These are phyloP conservation scores for Arxiozyma telluris DNA, from an alignment of 1,139 yeast genomes.

Conservation along the genomic window DNA sequence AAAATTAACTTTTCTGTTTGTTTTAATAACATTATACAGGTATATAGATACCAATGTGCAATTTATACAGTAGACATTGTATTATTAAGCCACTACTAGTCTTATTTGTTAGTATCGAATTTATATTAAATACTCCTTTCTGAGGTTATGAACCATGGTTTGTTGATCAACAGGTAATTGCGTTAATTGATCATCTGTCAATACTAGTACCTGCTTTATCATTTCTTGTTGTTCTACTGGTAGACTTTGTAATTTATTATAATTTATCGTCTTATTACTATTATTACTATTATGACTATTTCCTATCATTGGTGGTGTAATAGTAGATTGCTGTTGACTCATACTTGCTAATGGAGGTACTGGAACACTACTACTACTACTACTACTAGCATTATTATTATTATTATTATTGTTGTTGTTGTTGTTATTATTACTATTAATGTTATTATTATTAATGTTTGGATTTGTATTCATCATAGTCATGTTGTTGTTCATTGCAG, in stretches of 20 bases:
- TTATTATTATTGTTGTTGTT: too few relatives aligned
- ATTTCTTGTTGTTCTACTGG: constrained; percentile 52
- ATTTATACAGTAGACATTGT: too few relatives aligned
- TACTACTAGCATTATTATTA: not conserved
- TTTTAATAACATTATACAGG: too few relatives aligned
- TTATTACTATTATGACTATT: not conserved
- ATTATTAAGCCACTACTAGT: too few relatives aligned
- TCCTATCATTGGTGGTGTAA: not conserved
- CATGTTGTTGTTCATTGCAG: not conserved
- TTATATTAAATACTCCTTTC: constrained; percentile 44
- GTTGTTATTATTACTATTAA: not conserved
- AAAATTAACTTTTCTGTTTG: not conserved
- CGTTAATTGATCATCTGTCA: constrained; percentile 48
- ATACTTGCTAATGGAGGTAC: not conserved
- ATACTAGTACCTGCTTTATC: constrained; percentile 53
- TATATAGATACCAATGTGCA: not conserved
- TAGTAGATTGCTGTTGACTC: not conserved
- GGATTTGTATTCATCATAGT: not conserved
- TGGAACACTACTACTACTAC: not conserved
- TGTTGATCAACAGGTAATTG: constrained; percentile 53
- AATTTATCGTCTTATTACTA: constrained; percentile 9
- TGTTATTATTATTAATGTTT: too few relatives aligned
- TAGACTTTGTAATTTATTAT: constrained; percentile 18
- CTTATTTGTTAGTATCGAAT: not conserved
- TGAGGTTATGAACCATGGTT: constrained; percentile 48